Evolutionary conservation across 257 asterid genomes (phyloP).

Genomic region (Datura wrightii): DNA sequence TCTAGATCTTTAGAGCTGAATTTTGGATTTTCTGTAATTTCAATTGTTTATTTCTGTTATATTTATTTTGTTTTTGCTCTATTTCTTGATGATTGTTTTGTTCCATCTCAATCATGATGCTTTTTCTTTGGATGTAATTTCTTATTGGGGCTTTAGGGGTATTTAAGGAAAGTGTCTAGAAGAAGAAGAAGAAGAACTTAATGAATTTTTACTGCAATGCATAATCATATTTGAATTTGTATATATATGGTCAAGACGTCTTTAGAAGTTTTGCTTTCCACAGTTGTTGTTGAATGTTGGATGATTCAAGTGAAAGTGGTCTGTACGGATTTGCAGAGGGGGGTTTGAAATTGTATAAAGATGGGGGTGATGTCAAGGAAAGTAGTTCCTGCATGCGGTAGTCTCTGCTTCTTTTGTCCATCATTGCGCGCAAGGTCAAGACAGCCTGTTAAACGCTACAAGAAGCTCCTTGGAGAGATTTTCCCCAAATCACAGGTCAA

Average conservation of each 20-base stretch:
- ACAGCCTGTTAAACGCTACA: slow-evolving; percentile 62
- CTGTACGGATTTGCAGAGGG: slow-evolving; percentile 12
- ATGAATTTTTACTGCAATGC: not conserved
- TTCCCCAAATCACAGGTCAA: slow-evolving; percentile 59
- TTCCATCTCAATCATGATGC: not conserved
- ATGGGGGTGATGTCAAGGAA: slow-evolving; percentile 66
- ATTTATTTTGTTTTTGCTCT: not conserved
- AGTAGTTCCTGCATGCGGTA: slow-evolving; percentile 60
- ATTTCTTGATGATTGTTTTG: not conserved
- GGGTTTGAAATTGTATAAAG: slow-evolving; percentile 19
- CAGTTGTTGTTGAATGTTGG: not conserved
- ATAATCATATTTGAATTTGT: not conserved
- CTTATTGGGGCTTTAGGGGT: not conserved
- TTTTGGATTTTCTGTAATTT: slow-evolving; percentile 21
- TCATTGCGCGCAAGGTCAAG: slow-evolving; percentile 61
- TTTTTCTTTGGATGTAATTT: not conserved
- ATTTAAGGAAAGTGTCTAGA: not conserved
- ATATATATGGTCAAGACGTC: not conserved
- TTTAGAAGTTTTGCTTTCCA: not conserved
- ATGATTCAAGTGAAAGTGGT: slow-evolving; percentile 8
- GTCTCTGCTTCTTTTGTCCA: slow-evolving; percentile 57
- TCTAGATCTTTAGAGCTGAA: slow-evolving; percentile 12
- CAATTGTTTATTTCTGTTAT: not conserved
- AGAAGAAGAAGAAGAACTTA: not conserved
- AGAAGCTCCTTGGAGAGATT: slow-evolving; percentile 55